phyloP scores from a whole-genome alignment of 2,329 filamentous ascomycete genomes.

The Diplocarpon rosae region DNA sequence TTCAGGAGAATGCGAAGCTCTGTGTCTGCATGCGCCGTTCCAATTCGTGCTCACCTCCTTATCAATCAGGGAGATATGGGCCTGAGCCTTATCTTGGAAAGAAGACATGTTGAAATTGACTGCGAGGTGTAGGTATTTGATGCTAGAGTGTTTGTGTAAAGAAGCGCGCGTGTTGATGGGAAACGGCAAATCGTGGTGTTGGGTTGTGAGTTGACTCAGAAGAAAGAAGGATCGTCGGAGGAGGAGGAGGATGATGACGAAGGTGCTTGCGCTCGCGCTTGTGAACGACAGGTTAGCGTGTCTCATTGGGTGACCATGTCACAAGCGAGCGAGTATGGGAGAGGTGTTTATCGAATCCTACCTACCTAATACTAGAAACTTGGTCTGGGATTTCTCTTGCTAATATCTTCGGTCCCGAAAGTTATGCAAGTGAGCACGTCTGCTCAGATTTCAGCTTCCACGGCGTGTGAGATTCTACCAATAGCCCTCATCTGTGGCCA shows the following conservation, averaged over 20 bases:
- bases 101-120: constrained; percentile 52
- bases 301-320: no score
- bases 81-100: constrained; percentile 65
- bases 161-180: neutral
- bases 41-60: constrained; percentile 48
- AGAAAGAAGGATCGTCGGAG: constrained; percentile 1
- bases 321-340: no score
- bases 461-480: no score
- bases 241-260: neutral
- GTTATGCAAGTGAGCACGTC: no score
- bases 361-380: no score
- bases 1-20: neutral
- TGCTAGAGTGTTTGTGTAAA: no score
- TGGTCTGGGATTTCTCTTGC: no score
- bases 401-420: no score
- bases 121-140: neutral
- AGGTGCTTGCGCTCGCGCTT: neutral
- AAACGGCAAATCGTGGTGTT: neutral
- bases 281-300: no score
- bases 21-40: neutral
- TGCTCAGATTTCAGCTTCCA: no score
- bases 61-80: constrained; percentile 70
- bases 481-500: no score
- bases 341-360: no score
- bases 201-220: constrained; percentile 1